These are phyloP conservation scores for Boeremia lycopersici DNA, from an alignment of 2,329 filamentous ascomycete species.

Conservation along the genomic window DNA sequence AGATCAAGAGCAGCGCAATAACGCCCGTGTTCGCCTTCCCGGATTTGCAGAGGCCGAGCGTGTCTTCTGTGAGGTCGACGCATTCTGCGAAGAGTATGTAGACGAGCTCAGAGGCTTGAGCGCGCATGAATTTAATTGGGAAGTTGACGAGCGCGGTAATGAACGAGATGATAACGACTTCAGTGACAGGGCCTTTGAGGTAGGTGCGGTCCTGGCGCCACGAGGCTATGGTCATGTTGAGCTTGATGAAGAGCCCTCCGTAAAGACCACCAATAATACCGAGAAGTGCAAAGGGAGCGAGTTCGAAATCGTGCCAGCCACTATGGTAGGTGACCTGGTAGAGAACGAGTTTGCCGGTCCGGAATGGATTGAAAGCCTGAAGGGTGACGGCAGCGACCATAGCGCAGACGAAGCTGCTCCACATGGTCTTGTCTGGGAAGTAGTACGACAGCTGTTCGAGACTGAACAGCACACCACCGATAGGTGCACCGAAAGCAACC, in stretches of 20 bases:
- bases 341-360: slow-evolving; percentile 91
- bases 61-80: slow-evolving; percentile 78
- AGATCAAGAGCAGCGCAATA: slow-evolving; percentile 81
- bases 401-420: slow-evolving; percentile 98
- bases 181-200: slow-evolving; percentile 71
- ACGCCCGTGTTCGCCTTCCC: slow-evolving; percentile 82
- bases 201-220: slow-evolving; percentile 77
- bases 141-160: slow-evolving; percentile 91
- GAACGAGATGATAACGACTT: slow-evolving; percentile 80
- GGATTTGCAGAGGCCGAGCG: slow-evolving; percentile 87
- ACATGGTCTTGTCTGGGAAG: slow-evolving; percentile 99
- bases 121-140: slow-evolving; percentile 94
- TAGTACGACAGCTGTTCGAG: slow-evolving; percentile 97
- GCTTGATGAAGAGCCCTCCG: slow-evolving; percentile 90
- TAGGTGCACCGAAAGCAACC: slow-evolving; percentile 91
- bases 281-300: slow-evolving; percentile 84
- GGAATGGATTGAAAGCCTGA: slow-evolving; percentile 91
- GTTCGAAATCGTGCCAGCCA: slow-evolving; percentile 93
- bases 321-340: slow-evolving; percentile 94
- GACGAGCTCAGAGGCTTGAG: slow-evolving; percentile 88
- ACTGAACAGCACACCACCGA: slow-evolving; percentile 93
- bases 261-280: slow-evolving; percentile 93
- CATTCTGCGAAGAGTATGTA: slow-evolving; percentile 93
- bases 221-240: slow-evolving; percentile 84
- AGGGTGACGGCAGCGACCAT: slow-evolving; percentile 97